Percentiles rank a stretch among this genome's conserved stretches.
Evolutionary conservation across 108 stramenopile species (phyloP).

Genomic region (Nannochloropsis gaditana): DNA sequence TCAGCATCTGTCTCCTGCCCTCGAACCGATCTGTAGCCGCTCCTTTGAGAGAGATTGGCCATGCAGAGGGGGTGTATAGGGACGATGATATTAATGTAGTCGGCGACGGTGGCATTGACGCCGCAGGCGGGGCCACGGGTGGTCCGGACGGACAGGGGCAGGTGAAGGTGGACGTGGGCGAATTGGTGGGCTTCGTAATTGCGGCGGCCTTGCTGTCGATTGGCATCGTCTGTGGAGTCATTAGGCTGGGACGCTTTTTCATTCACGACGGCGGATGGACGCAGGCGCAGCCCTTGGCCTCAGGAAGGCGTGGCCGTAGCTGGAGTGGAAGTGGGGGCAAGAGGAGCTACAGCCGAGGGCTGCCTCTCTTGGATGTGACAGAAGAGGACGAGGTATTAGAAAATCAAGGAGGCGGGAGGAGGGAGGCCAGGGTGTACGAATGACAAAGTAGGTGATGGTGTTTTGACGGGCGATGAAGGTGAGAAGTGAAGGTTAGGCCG

Average conservation of each 20-base stretch:
- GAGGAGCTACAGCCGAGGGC: not conserved
- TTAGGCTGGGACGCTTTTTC: not conserved
- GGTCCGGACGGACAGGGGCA: not conserved
- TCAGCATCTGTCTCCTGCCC: not conserved
- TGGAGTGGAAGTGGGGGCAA: not conserved
- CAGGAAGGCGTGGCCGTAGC: not conserved
- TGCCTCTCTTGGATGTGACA: not conserved
- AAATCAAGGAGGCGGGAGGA: not conserved
- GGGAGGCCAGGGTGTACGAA: not conserved
- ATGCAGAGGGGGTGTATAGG: no score
- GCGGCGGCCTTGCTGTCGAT: not conserved
- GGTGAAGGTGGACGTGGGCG: not conserved
- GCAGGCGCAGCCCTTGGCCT: not conserved
- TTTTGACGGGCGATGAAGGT: no score
- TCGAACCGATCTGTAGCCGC: no score
- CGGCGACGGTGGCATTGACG: not conserved
- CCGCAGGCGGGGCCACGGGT: not conserved
- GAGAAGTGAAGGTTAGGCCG: no score
- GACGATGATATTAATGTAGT: not conserved
- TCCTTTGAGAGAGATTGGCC: no score
- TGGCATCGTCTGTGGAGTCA: slow-evolving; percentile 9
- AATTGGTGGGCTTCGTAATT: not conserved
- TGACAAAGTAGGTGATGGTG: not conserved
- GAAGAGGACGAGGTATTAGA: not conserved
- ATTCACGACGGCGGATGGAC: not conserved